phyloP scores from a whole-genome alignment of 1,139 yeast genomes.

The Blastobotrys petasosporus region DNA sequence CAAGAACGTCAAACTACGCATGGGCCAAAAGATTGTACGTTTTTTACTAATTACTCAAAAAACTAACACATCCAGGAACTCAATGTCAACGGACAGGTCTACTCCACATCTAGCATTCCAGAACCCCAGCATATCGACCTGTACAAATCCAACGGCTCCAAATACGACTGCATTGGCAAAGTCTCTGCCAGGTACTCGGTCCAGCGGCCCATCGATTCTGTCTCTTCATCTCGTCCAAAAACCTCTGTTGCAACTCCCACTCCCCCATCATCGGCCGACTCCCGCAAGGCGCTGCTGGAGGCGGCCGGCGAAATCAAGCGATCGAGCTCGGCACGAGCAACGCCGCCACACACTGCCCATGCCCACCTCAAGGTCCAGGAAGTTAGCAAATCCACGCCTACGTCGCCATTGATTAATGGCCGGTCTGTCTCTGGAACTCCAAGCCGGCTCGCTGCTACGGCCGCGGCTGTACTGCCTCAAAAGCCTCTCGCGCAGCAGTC shows the following conservation, averaged over 20 bases:
- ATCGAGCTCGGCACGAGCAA: constrained; percentile 14
- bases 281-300: too few species aligned
- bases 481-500: constrained; percentile 26
- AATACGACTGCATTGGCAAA: constrained; percentile 19
- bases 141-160: constrained; percentile 9
- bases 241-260: too few species aligned
- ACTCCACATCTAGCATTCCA: constrained; percentile 17
- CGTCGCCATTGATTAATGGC: constrained; percentile 2
- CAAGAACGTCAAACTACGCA: constrained; percentile 14
- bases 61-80: constrained; percentile 10
- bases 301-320: constrained; percentile 3
- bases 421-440: background rate
- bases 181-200: constrained; percentile 24
- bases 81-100: constrained; percentile 15
- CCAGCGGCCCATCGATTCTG: constrained; percentile 15
- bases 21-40: constrained; percentile 11
- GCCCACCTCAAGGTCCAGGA: constrained; percentile 8
- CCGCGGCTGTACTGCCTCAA: constrained; percentile 13
- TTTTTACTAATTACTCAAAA: background rate
- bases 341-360: constrained; percentile 13
- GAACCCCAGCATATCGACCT: constrained; percentile 19
- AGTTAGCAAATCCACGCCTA: constrained; percentile 12
- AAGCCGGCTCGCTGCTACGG: background rate
- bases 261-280: background rate
- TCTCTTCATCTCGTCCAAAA: constrained; percentile 8